Base-by-base conservation (phyloP, 1,284 basidiomycete species). In the Ganoderma sinense region DNA sequence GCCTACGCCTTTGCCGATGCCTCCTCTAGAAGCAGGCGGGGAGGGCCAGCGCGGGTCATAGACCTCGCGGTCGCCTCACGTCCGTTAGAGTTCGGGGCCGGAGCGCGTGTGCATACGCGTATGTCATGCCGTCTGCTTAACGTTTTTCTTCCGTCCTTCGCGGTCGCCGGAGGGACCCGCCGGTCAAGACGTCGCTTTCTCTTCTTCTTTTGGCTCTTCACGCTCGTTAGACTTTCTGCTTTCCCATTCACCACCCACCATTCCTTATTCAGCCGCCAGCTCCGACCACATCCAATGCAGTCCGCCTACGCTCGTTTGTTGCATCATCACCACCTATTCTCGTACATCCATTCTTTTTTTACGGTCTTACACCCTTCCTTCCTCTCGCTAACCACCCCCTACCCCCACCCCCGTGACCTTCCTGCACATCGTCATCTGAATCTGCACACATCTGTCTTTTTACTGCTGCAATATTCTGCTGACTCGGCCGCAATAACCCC, bases 1-100 rank as follows among this genome's bases (percentile, higher is more conserved):
- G 31, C 23, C 36, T 29, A 26, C 48, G 23, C 69, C 72, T 10
- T 29, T 69, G 16, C 71, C 69, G 1, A 56, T 55, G 16, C 66
- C 41, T 36, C 58, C 66, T 5, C 62, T 61, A 40, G 69, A 69
- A 4, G 63, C 60, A 36, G 59, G 68, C 16, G n/a, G 33, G n/a
- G 70, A 71, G 43, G 70, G 70, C 29, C 68, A 68, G 23, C 69
- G 66, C 33, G 60, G 55, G 13, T 67, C 67, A 58, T 73, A 67
- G 20, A n/a, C 20, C 45, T 5, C n/a, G 36, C 36, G 36, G 36
- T 36, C 36, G 23, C 29, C 40, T 51, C 51, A 7, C 59, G 58
- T 31, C 11, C 51, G 39, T 61, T 40, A 61, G 36, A 14, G 31
- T 33, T 33, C 53, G 56, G 18, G 20, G 40, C 33, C 56, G 39